Conservation (phyloP, 2,329 filamentous ascomycete species). For the Lasiodiplodia citricola region DNA sequence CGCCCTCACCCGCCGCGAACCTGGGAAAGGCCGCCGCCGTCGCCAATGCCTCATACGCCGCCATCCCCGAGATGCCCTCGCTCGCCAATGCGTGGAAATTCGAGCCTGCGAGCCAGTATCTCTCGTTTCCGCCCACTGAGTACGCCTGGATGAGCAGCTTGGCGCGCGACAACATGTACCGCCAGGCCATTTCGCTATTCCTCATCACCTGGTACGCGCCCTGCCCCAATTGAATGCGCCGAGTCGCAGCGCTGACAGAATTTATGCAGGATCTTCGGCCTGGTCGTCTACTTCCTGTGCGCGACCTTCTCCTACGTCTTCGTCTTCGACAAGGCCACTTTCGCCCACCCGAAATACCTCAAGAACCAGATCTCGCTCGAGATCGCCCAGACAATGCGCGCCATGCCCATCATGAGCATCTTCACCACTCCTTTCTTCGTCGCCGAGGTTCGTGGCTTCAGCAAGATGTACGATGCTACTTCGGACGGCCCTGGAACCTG, state of each 20-base stretch:
- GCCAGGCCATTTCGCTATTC: conserved; percentile 78
- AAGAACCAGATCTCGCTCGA: conserved; percentile 90
- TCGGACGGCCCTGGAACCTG: conserved; percentile 75
- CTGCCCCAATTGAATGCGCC: not conserved
- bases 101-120: conserved; percentile 72
- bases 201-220: conserved; percentile 78
- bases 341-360: conserved; percentile 90
- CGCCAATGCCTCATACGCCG: conserved; percentile 63
- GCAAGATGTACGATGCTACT: conserved; percentile 83
- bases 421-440: conserved; percentile 84
- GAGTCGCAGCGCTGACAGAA: not conserved
- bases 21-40: conserved; percentile 15
- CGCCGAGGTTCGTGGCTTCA: conserved; percentile 80
- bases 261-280: conserved; percentile 76
- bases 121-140: conserved; percentile 71
- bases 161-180: conserved; percentile 75
- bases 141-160: conserved; percentile 81
- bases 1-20: conserved; percentile 63
- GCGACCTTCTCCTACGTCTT: conserved; percentile 83
- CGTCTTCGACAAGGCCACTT: conserved; percentile 88
- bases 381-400: conserved; percentile 76
- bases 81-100: conserved; percentile 63
- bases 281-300: conserved; percentile 83
- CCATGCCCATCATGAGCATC: conserved; percentile 83
- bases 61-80: conserved; percentile 45